Conservation (phyloP, 805 yeast species). For the Blastobotrys americana region DNA sequence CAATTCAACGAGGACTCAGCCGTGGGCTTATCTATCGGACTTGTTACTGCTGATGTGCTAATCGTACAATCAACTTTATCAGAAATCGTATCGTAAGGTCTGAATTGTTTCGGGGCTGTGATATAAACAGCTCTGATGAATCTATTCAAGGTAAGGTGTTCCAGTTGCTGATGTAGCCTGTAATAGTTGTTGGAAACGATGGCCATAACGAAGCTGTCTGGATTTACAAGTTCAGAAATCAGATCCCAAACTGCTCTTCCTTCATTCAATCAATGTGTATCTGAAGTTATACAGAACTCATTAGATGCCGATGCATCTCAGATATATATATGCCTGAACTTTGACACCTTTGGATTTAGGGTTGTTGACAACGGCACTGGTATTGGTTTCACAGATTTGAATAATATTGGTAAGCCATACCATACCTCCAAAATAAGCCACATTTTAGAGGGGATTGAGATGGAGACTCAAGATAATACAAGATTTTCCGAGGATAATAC, state of each 20-base stretch:
- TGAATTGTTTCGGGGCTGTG: too few relatives aligned
- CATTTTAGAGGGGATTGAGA: background rate
- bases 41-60: too few relatives aligned
- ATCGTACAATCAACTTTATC: too few relatives aligned
- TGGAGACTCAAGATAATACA: too few relatives aligned
- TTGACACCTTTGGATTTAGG: conserved; percentile 8
- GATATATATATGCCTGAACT: conserved; percentile 10
- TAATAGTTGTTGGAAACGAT: background rate
- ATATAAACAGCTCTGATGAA: too few relatives aligned
- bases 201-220: background rate
- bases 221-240: background rate
- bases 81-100: too few relatives aligned
- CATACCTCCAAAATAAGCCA: conserved; percentile 40
- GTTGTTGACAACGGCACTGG: conserved; percentile 63
- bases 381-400: conserved; percentile 40
- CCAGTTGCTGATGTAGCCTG: too few relatives aligned
- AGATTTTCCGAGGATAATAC: background rate
- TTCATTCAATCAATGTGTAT: conserved; percentile 10
- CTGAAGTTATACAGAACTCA: conserved; percentile 15
- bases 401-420: conserved; percentile 35
- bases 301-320: conserved; percentile 19
- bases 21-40: too few relatives aligned
- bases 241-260: conserved; percentile 8
- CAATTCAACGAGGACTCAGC: too few relatives aligned
- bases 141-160: too few relatives aligned